phyloP scores from a whole-genome alignment of 495 filamentous ascomycete species.

The Tuber calosporum region DNA sequence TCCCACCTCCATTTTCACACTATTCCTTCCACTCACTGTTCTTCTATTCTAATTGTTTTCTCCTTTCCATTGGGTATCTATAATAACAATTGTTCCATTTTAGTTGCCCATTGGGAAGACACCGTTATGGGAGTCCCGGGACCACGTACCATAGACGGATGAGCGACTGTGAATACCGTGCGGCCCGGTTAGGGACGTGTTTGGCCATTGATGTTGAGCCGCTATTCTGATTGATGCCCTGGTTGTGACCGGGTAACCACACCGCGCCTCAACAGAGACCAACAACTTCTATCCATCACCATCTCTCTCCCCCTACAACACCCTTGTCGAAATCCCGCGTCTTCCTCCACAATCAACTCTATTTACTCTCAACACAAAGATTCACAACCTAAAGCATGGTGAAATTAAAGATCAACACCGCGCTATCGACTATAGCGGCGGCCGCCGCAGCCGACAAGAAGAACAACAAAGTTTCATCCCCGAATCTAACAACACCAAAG shows the following conservation, averaged over 20 bases:
- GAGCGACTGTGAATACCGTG: background rate
- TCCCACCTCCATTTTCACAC: background rate
- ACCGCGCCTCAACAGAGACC: background rate
- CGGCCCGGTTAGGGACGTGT: background rate
- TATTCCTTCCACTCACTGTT: background rate
- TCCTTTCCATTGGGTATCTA: background rate
- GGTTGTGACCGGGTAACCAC: background rate
- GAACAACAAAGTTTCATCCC: slow-evolving; percentile 45
- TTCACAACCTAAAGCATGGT: slow-evolving; percentile 44
- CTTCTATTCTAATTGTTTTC: background rate
- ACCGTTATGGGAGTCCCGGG: background rate
- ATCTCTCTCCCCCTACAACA: background rate
- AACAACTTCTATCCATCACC: background rate
- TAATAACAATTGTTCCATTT: background rate
- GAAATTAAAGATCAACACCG: slow-evolving; percentile 50
- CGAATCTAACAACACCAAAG: slow-evolving; percentile 46
- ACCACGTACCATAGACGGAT: background rate
- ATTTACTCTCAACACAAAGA: background rate
- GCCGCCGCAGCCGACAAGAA: slow-evolving; percentile 49
- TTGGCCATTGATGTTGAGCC: background rate
- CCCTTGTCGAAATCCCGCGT: background rate
- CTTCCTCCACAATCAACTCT: background rate
- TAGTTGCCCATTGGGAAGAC: background rate
- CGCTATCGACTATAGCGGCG: slow-evolving; percentile 46
- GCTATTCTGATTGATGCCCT: background rate